Conservation (phyloP, 1,284 basidiomycete genomes). For the Meira miltonrushii region DNA sequence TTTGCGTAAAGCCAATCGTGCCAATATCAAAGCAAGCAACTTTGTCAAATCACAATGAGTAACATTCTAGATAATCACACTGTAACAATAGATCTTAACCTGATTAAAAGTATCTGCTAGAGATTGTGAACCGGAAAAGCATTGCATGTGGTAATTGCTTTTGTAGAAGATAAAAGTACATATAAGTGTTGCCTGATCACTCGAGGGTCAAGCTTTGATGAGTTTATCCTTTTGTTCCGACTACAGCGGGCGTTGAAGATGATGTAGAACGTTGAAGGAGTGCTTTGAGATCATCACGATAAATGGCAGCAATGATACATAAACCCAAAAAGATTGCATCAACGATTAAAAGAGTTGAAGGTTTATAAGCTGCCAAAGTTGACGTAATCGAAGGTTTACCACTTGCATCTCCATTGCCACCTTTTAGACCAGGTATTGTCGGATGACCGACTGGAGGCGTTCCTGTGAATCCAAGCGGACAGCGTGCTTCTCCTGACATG, state of each 20-base stretch:
- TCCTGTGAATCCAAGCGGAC: slow-evolving; percentile 22
- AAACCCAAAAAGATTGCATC: slow-evolving; percentile 13
- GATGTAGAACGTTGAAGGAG: not conserved
- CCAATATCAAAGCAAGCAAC: slow-evolving; percentile 43
- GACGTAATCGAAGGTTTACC: not conserved
- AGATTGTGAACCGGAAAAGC: not conserved
- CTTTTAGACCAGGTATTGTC: slow-evolving; percentile 14
- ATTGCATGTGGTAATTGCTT: not conserved
- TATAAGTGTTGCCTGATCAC: no score
- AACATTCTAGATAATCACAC: not conserved
- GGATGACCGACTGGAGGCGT: slow-evolving; percentile 21
- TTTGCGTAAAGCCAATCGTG: slow-evolving; percentile 37
- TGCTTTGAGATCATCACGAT: slow-evolving; percentile 13
- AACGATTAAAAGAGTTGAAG: slow-evolving; percentile 13
- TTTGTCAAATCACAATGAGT: slow-evolving; percentile 32
- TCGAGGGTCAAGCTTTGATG: no score
- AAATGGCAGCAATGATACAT: slow-evolving; percentile 10
- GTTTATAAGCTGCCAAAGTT: slow-evolving; percentile 3
- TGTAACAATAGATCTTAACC: no score
- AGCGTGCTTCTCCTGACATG: slow-evolving; percentile 15
- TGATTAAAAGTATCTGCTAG: no score
- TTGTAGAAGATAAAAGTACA: not conserved
- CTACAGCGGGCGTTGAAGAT: no score
- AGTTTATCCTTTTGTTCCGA: no score
- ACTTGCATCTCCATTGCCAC: not conserved